Evolutionary conservation across 495 filamentous ascomycete genomes (phyloP), one percentile per base, ranked within the genome.

Genomic region (Copromyces sp.): DNA sequence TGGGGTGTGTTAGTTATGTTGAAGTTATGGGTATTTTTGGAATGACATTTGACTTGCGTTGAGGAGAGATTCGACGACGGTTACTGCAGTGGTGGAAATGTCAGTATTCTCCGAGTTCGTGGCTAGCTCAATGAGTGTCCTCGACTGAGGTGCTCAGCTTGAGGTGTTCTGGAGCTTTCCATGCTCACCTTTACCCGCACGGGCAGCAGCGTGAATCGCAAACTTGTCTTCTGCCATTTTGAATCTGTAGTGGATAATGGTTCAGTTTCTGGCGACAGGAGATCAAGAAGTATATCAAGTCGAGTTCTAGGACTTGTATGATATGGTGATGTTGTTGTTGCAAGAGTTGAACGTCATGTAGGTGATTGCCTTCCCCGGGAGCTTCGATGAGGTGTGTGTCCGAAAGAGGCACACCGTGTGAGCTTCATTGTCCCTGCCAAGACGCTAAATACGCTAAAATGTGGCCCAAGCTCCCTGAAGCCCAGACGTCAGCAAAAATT

Each of bases 201-300:
- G 87, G 68, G 92, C 89, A 35, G 95, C 95, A 75, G 92, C 94
- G 77, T 99, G 95, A 65, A 98, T 90, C 70, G 92, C 91, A 79
- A 89, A 96, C 79, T 92, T 94, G 39, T 75, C 68, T 68, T 79
- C 71, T 37, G 53, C 77, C 71, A 75, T 76, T 69, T 75, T 82
- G 37, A 16, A 71, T 16, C 35, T 39, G 4, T 7, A 17, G 3
- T 11, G 9, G n/a, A 39, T 59, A 39, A 12, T 41, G 7, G 37
- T n/a, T 6, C 6, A 44, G 2, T 40, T 17, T 0, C 35, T 37
- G 35, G 0, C 35, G 4, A 11, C 0, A 9, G 35, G 11, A 44
- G 11, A 3, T 40, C 35, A n/a, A 40, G 29, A 40, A 29, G 16
- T 42, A 6, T 9, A 16, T 39, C 7, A 42, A 32, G 5, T 59